These are phyloP conservation scores for Gastrolobium villosum DNA, from an alignment of 306 rosid genomes.

Conservation along the genomic window DNA sequence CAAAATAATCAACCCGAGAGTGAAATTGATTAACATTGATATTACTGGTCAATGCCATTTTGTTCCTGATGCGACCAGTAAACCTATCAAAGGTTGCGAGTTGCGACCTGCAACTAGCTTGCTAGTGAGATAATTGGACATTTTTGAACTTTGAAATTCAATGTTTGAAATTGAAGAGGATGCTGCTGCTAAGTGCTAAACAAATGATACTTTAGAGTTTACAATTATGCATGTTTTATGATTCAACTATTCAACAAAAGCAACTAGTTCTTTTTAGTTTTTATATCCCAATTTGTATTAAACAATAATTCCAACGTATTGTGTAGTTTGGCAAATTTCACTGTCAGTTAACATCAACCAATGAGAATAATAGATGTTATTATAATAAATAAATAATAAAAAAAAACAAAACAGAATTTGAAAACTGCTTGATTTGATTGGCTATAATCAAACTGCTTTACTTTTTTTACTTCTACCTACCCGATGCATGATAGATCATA, in stretches of 20 bases:
- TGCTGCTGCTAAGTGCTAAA: neutral
- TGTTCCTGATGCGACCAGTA: neutral
- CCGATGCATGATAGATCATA: neutral
- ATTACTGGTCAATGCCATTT: neutral
- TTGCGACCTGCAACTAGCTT: neutral
- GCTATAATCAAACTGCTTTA: neutral
- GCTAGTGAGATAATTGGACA: neutral
- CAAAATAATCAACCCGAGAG: neutral
- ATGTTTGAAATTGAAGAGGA: conserved; percentile 1
- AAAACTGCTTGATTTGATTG: neutral
- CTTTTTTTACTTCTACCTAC: neutral
- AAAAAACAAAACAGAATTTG: neutral
- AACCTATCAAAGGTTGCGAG: neutral
- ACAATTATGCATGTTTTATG: neutral
- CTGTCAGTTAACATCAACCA: neutral
- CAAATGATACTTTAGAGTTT: neutral
- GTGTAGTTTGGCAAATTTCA: conserved; percentile 8
- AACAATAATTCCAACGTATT: neutral
- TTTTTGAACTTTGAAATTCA: neutral
- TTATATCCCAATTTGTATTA: neutral
- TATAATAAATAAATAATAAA: neutral
- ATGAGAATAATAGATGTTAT: neutral
- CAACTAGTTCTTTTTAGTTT: neutral
- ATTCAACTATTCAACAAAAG: neutral
- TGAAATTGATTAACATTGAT: neutral